Conservation (phyloP, 768 basidiomycete genomes). For the Lanmaoa rubissima region DNA sequence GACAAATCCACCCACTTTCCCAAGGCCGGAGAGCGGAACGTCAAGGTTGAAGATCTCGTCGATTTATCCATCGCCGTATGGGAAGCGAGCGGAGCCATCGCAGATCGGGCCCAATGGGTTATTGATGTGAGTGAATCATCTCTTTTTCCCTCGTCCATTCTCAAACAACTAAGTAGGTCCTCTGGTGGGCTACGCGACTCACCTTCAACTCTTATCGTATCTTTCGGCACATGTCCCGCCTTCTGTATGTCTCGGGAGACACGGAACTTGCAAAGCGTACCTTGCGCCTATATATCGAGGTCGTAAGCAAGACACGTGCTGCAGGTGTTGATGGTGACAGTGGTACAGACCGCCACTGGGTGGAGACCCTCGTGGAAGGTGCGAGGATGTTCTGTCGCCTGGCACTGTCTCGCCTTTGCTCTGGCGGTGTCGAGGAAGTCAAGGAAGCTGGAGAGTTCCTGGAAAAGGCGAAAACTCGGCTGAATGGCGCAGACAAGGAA, state of each 20-base stretch:
- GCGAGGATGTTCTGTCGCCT: conserved; percentile 70
- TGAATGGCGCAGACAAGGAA: conserved; percentile 48
- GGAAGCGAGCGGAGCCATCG: conserved; percentile 68
- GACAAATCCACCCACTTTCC: conserved; percentile 74
- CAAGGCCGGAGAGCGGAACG: conserved; percentile 73
- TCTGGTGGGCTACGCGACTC: conserved; percentile 92
- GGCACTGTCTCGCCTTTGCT: conserved; percentile 34
- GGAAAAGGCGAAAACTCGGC: conserved; percentile 56
- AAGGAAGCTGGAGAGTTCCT: conserved; percentile 61
- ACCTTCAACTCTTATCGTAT: conserved; percentile 92
- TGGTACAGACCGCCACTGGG: conserved; percentile 71
- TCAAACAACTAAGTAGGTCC: conserved; percentile 46
- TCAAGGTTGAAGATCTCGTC: conserved; percentile 78
- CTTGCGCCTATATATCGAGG: conserved; percentile 76
- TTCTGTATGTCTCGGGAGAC: conserved; percentile 64
- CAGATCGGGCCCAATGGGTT: conserved; percentile 70
- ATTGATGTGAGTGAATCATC: conserved; percentile 60
- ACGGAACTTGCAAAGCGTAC: conserved; percentile 66
- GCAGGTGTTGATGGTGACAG: conserved; percentile 42
- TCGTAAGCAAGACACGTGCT: conserved; percentile 81
- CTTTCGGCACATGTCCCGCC: conserved; percentile 78
- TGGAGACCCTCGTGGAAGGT: conserved; percentile 75
- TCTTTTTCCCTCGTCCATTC: neutral
- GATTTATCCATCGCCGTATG: conserved; percentile 79
- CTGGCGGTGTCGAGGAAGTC: conserved; percentile 54